Evolutionary conservation across 2,329 filamentous ascomycete genomes (phyloP).

Genomic region (Xylariaceae sp.): DNA sequence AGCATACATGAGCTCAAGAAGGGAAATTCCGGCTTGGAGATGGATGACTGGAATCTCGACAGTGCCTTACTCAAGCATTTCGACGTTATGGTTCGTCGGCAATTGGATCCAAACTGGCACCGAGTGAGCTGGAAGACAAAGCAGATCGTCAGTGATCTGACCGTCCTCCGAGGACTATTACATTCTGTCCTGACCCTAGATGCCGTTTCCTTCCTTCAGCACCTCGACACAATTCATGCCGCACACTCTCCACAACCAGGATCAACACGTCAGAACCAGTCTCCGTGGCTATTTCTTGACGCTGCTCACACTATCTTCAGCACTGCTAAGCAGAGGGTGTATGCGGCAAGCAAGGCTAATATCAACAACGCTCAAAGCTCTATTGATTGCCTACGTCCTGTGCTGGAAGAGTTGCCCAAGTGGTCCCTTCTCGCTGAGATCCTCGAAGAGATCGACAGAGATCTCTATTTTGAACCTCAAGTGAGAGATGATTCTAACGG

Average conservation of each 20-base stretch:
- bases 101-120: constrained; percentile 96
- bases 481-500: constrained; percentile 80
- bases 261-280: constrained; percentile 82
- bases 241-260: constrained; percentile 85
- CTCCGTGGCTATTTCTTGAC: constrained; percentile 94
- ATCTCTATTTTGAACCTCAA: constrained; percentile 77
- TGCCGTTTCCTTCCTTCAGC: constrained; percentile 84
- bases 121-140: constrained; percentile 91
- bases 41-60: constrained; percentile 96
- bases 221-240: constrained; percentile 89
- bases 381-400: constrained; percentile 65
- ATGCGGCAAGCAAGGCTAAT: constrained; percentile 60
- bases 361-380: constrained; percentile 44
- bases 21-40: constrained; percentile 81
- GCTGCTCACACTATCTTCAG: constrained; percentile 93
- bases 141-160: constrained; percentile 88
- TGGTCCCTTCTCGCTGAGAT: constrained; percentile 88
- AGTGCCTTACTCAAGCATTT: constrained; percentile 91
- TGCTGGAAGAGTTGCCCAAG: constrained; percentile 92
- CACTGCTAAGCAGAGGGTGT: constrained; percentile 82
- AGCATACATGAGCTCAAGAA: constrained; percentile 94
- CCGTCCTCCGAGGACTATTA: constrained; percentile 76
- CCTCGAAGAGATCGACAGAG: constrained; percentile 86
- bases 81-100: constrained; percentile 79
- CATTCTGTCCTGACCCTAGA: constrained; percentile 82